Base-by-base conservation (phyloP, 805 yeast genomes). In the Candida coquimbonensis region DNA sequence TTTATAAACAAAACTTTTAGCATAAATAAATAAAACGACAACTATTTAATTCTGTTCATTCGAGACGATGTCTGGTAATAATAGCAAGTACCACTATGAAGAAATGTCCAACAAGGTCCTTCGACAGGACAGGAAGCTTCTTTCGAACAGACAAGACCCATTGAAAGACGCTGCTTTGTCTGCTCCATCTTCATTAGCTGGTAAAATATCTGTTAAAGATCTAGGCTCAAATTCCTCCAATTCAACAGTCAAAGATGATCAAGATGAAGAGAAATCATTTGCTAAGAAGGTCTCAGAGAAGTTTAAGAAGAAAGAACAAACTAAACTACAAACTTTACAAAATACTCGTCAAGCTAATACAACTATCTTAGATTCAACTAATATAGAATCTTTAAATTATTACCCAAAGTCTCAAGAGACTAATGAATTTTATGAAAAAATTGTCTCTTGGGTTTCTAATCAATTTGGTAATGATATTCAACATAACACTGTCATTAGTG, bases 41-140 rank as follows among this genome's bases (percentile, higher is more conserved):
- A 6, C 24, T 21, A 21, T 27, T 24, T 5, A 24, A 16, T 37
- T n/a, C 31, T 21, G 13, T 16, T 21, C 5, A 16, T 17, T 16
- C 13, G 37, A 17, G 24, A n/a, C 13, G 4, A 55, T 53, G 59
- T 36, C 54, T 19, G 57, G 54, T 24, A 55, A 56, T 38, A 40
- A 52, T 32, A 48, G 50, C 47, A 54, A 59, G 38, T 81, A 80
- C 62, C 73, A 79, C 52, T 78, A 80, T 54, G 83, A 80, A 60
- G 86, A 78, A 58, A 83, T 87, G 89, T 75, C 95, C 42, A 84
- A 81, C 54, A 81, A 81, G 67, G 91, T 87, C 49, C 70, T 81
- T 27, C 67, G 73, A 50, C 76, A 74, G 49, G 87, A 83, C 59
- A 69, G 72, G 49, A 62, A 81, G 42, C 65, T 78, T 35, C 60